phyloP scores from a whole-genome alignment of 768 basidiomycete genomes.

The Agaricus blazei region DNA sequence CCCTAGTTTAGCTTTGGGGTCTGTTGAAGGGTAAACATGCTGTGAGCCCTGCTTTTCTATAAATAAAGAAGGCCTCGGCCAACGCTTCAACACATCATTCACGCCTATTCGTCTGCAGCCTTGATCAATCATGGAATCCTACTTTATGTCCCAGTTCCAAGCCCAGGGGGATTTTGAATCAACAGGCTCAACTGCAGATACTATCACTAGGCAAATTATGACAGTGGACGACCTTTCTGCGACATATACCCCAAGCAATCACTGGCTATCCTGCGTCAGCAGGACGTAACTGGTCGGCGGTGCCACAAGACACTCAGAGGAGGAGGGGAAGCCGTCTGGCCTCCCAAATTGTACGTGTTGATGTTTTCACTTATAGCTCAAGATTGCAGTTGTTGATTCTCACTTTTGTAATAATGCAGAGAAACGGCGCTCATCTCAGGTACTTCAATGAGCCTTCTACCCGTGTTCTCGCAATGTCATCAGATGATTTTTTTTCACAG shows the following conservation, averaged over 20 bases:
- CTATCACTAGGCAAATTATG: conserved; percentile 23
- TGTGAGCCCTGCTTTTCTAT: background rate
- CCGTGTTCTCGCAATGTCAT: background rate
- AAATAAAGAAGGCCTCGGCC: background rate
- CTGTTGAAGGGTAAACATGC: background rate
- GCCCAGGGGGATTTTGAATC: conserved; percentile 5
- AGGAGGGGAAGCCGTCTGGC: conserved; percentile 68
- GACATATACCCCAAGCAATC: conserved; percentile 29
- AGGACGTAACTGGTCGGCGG: conserved; percentile 59
- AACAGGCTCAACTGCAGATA: conserved; percentile 1
- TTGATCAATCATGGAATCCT: background rate
- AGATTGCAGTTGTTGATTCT: background rate
- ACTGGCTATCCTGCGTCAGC: conserved; percentile 34
- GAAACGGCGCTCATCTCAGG: conserved; percentile 73
- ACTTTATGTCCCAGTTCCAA: conserved; percentile 5
- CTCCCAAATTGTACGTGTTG: conserved; percentile 46
- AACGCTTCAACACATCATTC: background rate
- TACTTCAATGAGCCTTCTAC: conserved; percentile 17
- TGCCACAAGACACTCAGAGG: conserved; percentile 75
- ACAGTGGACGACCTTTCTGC: conserved; percentile 36
- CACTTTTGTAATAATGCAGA: conserved; percentile 11
- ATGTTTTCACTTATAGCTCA: conserved; percentile 1
- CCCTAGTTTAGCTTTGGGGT: background rate
- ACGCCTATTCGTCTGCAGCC: too few relatives aligned
- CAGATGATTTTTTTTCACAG: conserved; percentile 24